phyloP scores from a whole-genome alignment of 2,329 filamentous ascomycete genomes.

The Penicillium sp. region DNA sequence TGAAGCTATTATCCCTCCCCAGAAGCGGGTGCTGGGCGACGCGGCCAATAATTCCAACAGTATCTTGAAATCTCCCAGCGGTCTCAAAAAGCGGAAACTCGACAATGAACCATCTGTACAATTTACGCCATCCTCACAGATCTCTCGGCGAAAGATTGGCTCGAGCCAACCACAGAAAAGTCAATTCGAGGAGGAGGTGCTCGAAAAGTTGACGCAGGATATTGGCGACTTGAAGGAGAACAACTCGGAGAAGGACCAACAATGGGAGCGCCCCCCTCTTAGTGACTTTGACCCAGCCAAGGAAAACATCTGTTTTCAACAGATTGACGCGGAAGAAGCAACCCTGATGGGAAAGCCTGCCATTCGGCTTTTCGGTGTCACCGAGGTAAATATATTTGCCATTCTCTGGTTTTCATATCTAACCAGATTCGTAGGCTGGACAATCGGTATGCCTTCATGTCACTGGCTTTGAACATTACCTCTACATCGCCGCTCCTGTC shows the following conservation, averaged over 20 bases:
- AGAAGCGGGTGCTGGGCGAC: slow-evolving; percentile 72
- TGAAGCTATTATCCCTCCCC: slow-evolving; percentile 48
- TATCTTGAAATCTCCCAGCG: slow-evolving; percentile 51
- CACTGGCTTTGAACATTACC: slow-evolving; percentile 91
- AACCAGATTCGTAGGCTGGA: slow-evolving; percentile 51
- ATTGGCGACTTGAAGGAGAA: slow-evolving; percentile 79
- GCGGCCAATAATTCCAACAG: slow-evolving; percentile 63
- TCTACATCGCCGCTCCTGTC: slow-evolving; percentile 86
- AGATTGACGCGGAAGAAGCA: slow-evolving; percentile 93
- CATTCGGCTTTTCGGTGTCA: slow-evolving; percentile 92
- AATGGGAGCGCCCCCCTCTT: slow-evolving; percentile 72
- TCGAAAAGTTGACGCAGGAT: slow-evolving; percentile 95
- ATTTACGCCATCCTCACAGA: slow-evolving; percentile 60
- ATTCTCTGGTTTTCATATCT: slow-evolving; percentile 1
- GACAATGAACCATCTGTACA: slow-evolving; percentile 54
- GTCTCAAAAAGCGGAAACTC: slow-evolving; percentile 80
- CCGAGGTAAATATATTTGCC: slow-evolving; percentile 54
- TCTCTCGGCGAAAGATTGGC: slow-evolving; percentile 55
- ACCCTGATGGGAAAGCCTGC: slow-evolving; percentile 70
- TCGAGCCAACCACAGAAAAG: slow-evolving; percentile 76
- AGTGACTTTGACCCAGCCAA: slow-evolving; percentile 60
- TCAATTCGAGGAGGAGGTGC: slow-evolving; percentile 85
- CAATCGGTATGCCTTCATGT: slow-evolving; percentile 95
- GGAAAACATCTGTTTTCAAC: slow-evolving; percentile 82
- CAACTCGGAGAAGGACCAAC: slow-evolving; percentile 89